Evolutionary conservation across 306 rosid genomes (phyloP), one percentile per base, ranked within the genome.

Genomic region (Fragaria ananassa): DNA sequence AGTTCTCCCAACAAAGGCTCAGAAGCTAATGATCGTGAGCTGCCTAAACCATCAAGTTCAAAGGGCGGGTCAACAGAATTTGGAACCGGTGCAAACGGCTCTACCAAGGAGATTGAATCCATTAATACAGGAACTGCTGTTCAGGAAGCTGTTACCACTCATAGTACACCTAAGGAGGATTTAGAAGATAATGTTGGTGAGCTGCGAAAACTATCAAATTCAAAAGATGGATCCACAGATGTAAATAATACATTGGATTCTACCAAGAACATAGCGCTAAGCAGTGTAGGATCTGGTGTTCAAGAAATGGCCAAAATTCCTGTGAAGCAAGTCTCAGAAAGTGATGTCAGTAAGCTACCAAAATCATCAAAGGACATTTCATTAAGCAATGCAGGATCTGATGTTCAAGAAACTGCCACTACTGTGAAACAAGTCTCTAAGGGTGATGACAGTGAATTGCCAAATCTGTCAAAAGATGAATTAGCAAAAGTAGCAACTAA

Each of bases 391-490:
- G 3, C 35, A 3, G 17, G 34, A 58, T 3, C 34, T 10, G 64
- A 15, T 58, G 15, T 34, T 15, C 19, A 63, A 29, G 42, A 74
- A 41, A 10, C 18, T 25, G 23, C 11, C 57, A 80, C 74, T 74
- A 87, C 87, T 68, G 34, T 64, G 74, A 77, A 74, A 68, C 65
- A 80, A 83, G 75, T 64, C 74, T 68, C 84, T 0, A 75, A 81
- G 71, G 82, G 54, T 61, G 78, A 73, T 72, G 69, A 45, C 49
- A 68, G 14, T 50, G 89, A 82, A 81, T 84, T 58, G 29, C 79
- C 85, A 58, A 79, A 77, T 54, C 25, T 51, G 1, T 78, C 60
- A 56, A 72, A 71, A 44, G 74, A 72, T 44, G 71, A 29, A 46
- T 67, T 51, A 0, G 76, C 49, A 23, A 73, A 89, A 74, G 47